Evolutionary conservation across 2,329 filamentous ascomycete genomes (phyloP), one percentile per base, ranked within the genome.

Genomic region (Aspergillus piperis): DNA sequence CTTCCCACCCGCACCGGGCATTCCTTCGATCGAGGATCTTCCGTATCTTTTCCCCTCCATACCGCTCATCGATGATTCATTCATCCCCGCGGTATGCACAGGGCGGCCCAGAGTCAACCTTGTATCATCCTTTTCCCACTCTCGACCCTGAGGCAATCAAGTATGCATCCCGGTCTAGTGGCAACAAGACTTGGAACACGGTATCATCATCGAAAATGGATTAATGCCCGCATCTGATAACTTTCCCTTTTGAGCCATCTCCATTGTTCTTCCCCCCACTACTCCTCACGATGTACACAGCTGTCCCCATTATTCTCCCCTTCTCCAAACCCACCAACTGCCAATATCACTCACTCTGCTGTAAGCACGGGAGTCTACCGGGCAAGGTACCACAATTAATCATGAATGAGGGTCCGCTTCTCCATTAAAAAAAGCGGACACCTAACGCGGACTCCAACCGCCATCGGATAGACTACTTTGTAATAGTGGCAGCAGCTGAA

Each of bases 221-320:
- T 21, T 44, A 19, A 48, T 58, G 54, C 27, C 27, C 27, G 27
- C 61, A 44, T 44, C 64, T 51, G 64, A 66, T 57, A 54, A 58
- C 57, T 63, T 66, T 58, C 64, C 64, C 52, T 39, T 64, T 66
- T 61, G 58, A 49, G 64, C 42, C n/a, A 57, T 61, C 55, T 54
- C 57, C 61, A 60, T 51, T 23, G 21, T 36, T 11, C 10, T 21
- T 27, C 25, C 41, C 42, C 32, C 60, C 44, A 54, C 36, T 61
- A 44, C 41, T 54, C 32, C 42, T 60, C 11, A 41, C 41, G 39
- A 53, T 23, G 30, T 19, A 17, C 32, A 36, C 32, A 36, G 11
- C 11, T 13, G 39, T 42, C 39, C 39, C 39, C 41, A 13, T 44
- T 44, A 36, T 36, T 36, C 32, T 36, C 32, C 41, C 13, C 41